Evolutionary conservation across 2,329 filamentous ascomycete species (phyloP).

Genomic region (Fusarium virguliforme): DNA sequence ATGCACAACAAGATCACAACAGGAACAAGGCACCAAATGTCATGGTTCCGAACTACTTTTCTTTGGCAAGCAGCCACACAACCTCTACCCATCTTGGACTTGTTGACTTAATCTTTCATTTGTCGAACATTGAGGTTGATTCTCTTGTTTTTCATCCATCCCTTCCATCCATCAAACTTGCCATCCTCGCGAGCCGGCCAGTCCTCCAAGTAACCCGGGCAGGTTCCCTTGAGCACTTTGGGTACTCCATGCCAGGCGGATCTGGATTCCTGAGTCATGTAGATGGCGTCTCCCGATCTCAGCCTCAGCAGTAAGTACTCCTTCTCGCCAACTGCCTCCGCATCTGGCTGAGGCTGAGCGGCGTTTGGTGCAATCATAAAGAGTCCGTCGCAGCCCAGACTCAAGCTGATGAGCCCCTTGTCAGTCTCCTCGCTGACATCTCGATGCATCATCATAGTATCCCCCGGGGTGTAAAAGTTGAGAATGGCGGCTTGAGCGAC

Average conservation of each 20-base stretch:
- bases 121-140: constrained; percentile 95
- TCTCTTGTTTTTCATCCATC: constrained; percentile 90
- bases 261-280: constrained; percentile 86
- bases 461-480: constrained; percentile 91
- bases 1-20: background rate
- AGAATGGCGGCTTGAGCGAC: constrained; percentile 91
- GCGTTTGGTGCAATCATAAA: constrained; percentile 84
- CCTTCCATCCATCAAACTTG: constrained; percentile 78
- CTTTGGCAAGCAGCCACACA: background rate
- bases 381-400: constrained; percentile 89
- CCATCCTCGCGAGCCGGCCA: constrained; percentile 77
- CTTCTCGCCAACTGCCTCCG: constrained; percentile 56
- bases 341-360: constrained; percentile 39
- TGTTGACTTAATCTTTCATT: constrained; percentile 74
- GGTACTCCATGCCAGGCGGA: constrained; percentile 98
- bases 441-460: constrained; percentile 92
- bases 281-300: constrained; percentile 88
- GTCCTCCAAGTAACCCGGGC: constrained; percentile 79
- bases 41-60: background rate
- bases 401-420: constrained; percentile 85
- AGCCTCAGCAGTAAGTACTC: constrained; percentile 76
- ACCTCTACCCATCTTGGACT: background rate
- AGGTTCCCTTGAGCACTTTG: constrained; percentile 85
- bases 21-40: background rate
- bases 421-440: constrained; percentile 92